These are phyloP conservation scores for Cyberlindnera euphorbiiphila DNA, from an alignment of 805 yeast genomes.

Conservation along the genomic window DNA sequence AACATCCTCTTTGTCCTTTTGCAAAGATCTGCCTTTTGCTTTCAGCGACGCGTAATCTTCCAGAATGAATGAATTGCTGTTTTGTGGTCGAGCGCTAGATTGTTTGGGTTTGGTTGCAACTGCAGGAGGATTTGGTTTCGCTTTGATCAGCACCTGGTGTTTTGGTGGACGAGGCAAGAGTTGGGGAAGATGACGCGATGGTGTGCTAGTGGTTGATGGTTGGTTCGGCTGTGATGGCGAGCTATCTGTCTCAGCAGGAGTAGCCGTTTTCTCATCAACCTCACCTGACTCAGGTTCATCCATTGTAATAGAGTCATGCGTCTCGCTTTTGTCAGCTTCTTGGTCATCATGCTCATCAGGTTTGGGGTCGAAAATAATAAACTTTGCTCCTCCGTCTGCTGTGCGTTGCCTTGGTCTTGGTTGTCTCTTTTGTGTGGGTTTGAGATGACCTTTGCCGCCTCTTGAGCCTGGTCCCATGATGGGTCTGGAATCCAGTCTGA, in stretches of 20 bases:
- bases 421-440: not conserved
- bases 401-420: not conserved
- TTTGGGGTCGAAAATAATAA: conserved; percentile 5
- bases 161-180: too few species aligned
- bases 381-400: not conserved
- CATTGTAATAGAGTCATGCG: too few species aligned
- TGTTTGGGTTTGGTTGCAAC: not conserved
- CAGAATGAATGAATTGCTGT: conserved; percentile 13
- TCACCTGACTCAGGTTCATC: too few species aligned
- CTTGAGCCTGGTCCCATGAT: conserved; percentile 28
- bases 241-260: not conserved
- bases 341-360: too few species aligned
- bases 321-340: too few species aligned
- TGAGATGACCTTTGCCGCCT: conserved; percentile 16
- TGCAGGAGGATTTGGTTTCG: too few species aligned
- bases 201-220: too few species aligned
- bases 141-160: too few species aligned
- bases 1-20: conserved; percentile 14
- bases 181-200: too few species aligned
- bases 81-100: not conserved
- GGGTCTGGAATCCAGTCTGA: conserved; percentile 27
- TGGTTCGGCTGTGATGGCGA: too few species aligned
- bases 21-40: conserved; percentile 24
- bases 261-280: not conserved
- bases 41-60: conserved; percentile 21